phyloP scores from a whole-genome alignment of 192 early-diverging fungal genomes.

The Helicostylum pulchrum region DNA sequence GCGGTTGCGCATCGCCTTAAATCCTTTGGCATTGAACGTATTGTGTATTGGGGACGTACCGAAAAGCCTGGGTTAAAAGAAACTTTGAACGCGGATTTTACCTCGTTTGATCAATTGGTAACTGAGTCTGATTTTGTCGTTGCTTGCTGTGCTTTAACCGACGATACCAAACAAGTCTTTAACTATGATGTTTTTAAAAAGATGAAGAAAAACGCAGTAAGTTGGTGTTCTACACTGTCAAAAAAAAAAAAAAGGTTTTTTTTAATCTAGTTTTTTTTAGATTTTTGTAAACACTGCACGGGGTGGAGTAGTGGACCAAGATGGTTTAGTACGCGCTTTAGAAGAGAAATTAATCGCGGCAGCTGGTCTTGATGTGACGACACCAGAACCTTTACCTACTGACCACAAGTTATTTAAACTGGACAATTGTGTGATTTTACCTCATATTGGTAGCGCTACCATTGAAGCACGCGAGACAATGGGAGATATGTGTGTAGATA shows the following conservation, averaged over 20 bases:
- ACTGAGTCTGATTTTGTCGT: constrained; percentile 66
- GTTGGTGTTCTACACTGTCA: background rate
- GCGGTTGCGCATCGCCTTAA: constrained; percentile 67
- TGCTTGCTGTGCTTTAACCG: constrained; percentile 71
- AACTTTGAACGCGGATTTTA: constrained; percentile 47
- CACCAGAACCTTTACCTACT: constrained; percentile 74
- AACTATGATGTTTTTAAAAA: constrained; percentile 55
- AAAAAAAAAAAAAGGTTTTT: background rate
- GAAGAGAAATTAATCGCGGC: constrained; percentile 53
- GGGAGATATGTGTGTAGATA: constrained; percentile 73
- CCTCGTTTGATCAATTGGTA: constrained; percentile 59
- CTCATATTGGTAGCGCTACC: constrained; percentile 85
- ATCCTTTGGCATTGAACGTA: constrained; percentile 64
- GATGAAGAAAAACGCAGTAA: constrained; percentile 65
- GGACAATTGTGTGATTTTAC: constrained; percentile 66
- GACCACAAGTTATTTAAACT: constrained; percentile 60
- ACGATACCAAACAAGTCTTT: constrained; percentile 73
- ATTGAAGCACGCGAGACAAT: constrained; percentile 80
- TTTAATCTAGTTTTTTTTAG: constrained; percentile 23
- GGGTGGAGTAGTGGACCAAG: constrained; percentile 77
- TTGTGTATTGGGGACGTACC: constrained; percentile 63
- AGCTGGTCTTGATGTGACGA: constrained; percentile 84
- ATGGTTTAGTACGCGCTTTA: constrained; percentile 65
- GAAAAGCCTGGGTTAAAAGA: constrained; percentile 46
- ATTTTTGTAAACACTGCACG: constrained; percentile 83